A percentile compares a stretch with the other conserved stretches of the same genome.
Evolutionary conservation across 805 yeast genomes (phyloP).

Genomic region (Nakazawaea siamensis): DNA sequence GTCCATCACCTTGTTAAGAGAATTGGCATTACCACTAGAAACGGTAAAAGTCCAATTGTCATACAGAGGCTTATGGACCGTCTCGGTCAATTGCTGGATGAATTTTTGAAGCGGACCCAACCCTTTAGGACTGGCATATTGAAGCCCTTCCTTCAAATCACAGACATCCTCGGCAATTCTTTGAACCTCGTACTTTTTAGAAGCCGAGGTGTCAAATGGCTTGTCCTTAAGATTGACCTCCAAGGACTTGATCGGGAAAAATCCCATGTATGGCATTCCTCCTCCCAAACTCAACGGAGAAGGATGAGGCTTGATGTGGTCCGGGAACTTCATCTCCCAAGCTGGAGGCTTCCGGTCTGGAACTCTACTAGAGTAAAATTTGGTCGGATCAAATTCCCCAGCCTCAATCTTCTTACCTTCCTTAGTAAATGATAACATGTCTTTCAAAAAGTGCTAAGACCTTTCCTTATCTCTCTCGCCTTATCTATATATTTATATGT

Average conservation of each 20-base stretch:
- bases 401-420: too few species aligned
- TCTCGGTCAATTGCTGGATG: conserved; percentile 27
- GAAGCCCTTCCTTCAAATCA: conserved; percentile 10
- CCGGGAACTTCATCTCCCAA: conserved; percentile 6
- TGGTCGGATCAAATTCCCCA: conserved; percentile 9
- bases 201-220: conserved; percentile 27
- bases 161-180: conserved; percentile 1
- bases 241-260: conserved; percentile 51
- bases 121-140: conserved; percentile 8
- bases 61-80: conserved; percentile 37
- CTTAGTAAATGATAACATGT: too few species aligned
- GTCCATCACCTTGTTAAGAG: conserved; percentile 44
- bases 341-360: conserved; percentile 1
- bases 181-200: background rate
- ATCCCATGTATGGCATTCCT: conserved; percentile 53
- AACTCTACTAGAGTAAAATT: conserved; percentile 1
- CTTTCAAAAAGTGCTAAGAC: too few species aligned
- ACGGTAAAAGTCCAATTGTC: conserved; percentile 38
- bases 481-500: background rate
- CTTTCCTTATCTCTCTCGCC: background rate
- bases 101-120: conserved; percentile 23
- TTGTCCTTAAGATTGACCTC: conserved; percentile 36
- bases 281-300: conserved; percentile 44
- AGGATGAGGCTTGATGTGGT: conserved; percentile 34
- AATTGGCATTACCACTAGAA: conserved; percentile 48